These are phyloP conservation scores for Bidens hawaiensis DNA, from an alignment of 140 eudicot genomes.

Conservation along the genomic window DNA sequence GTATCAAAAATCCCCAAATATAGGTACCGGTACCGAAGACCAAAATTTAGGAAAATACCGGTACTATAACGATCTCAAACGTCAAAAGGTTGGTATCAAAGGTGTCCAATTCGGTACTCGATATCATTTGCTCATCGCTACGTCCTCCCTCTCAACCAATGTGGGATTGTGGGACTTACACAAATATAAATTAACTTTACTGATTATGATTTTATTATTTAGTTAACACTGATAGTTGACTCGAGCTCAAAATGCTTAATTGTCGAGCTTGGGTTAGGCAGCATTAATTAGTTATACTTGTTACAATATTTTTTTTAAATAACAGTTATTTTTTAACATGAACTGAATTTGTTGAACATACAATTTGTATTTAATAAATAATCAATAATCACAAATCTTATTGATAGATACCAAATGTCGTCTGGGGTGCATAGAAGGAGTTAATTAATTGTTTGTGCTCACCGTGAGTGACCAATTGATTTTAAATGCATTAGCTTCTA, in stretches of 20 bases:
- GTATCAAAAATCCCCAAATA: too few species aligned
- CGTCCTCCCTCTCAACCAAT: too few species aligned
- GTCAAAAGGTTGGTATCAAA: too few species aligned
- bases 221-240: not conserved
- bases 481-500: not conserved
- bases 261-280: not conserved
- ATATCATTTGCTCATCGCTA: too few species aligned
- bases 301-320: not conserved
- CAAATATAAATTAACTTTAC: not conserved
- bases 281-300: too few species aligned
- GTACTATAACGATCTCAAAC: too few species aligned
- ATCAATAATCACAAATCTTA: not conserved
- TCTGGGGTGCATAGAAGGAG: not conserved
- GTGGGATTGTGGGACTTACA: too few species aligned
- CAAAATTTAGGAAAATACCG: too few species aligned
- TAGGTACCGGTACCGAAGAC: too few species aligned
- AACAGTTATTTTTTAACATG: not conserved
- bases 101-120: too few species aligned
- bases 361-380: not conserved
- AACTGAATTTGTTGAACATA: not conserved
- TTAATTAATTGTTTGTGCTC: not conserved
- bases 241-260: not conserved
- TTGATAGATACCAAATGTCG: not conserved
- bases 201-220: not conserved
- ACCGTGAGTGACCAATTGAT: not conserved